Evolutionary conservation across 1,284 basidiomycete genomes (phyloP).

Genomic region (Malassezia globosa): DNA sequence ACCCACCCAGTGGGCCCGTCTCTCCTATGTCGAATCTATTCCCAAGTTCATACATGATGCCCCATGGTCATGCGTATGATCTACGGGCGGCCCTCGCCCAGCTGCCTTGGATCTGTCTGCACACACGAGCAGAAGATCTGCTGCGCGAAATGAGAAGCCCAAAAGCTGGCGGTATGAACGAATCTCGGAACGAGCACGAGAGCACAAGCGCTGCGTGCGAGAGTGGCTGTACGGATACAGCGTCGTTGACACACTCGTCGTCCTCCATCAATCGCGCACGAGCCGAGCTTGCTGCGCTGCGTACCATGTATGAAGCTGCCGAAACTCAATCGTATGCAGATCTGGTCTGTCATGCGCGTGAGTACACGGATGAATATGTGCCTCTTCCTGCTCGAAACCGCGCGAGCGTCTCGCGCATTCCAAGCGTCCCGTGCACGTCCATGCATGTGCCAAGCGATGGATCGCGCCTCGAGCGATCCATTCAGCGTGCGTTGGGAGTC

Average conservation of each 20-base stretch:
- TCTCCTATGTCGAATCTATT: background rate
- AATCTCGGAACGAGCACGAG: no score
- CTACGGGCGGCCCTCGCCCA: slow-evolving; percentile 15
- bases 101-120: slow-evolving; percentile 12
- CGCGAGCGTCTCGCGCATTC: background rate
- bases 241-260: background rate
- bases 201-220: no score
- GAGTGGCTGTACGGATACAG: no score
- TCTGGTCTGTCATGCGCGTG: background rate
- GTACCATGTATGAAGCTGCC: background rate
- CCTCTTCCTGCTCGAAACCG: slow-evolving; percentile 9
- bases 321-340: background rate
- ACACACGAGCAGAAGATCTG: slow-evolving; percentile 5
- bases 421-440: background rate
- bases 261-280: background rate
- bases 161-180: no score
- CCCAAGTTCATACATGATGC: background rate
- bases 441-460: background rate
- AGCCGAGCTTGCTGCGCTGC: background rate
- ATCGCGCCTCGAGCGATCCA: no score
- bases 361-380: background rate
- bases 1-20: slow-evolving; percentile 3
- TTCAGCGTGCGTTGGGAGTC: no score
- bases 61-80: background rate
- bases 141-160: background rate